Conservation (phyloP, 169 alveolate species). For the Plasmodium berghei region DNA sequence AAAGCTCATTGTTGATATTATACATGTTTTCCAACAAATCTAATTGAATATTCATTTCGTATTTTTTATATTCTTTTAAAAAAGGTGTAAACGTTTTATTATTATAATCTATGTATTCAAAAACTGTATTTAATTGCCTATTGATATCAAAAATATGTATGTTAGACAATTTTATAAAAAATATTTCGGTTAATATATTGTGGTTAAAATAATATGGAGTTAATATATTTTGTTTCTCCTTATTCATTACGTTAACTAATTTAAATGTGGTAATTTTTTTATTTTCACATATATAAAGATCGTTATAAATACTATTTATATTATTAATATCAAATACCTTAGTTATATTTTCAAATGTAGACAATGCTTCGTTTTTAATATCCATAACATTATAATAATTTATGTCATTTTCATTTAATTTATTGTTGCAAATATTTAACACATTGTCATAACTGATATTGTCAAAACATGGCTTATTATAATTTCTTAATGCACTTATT, state of each 20-base stretch:
- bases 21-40: slow-evolving; percentile 76
- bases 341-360: slow-evolving; percentile 31
- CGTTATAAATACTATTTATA: slow-evolving; percentile 57
- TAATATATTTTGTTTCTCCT: slow-evolving; percentile 39
- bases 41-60: slow-evolving; percentile 61
- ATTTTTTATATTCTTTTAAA: slow-evolving; percentile 28
- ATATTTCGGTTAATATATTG: slow-evolving; percentile 53
- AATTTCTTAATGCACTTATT: background rate
- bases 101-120: slow-evolving; percentile 71
- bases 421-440: background rate
- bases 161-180: slow-evolving; percentile 61
- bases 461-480: background rate
- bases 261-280: slow-evolving; percentile 59
- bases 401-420: background rate
- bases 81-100: slow-evolving; percentile 74
- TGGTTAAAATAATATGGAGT: slow-evolving; percentile 51
- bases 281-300: slow-evolving; percentile 75
- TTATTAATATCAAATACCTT: slow-evolving; percentile 58
- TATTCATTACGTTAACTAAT: slow-evolving; percentile 62
- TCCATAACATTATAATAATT: background rate
- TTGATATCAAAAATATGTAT: slow-evolving; percentile 71
- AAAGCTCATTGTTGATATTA: slow-evolving; percentile 59
- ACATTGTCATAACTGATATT: background rate
- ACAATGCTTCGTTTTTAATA: background rate
- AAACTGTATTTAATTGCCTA: slow-evolving; percentile 60